Evolutionary conservation across 805 yeast genomes (phyloP).

Genomic region (Starmerella floricola): DNA sequence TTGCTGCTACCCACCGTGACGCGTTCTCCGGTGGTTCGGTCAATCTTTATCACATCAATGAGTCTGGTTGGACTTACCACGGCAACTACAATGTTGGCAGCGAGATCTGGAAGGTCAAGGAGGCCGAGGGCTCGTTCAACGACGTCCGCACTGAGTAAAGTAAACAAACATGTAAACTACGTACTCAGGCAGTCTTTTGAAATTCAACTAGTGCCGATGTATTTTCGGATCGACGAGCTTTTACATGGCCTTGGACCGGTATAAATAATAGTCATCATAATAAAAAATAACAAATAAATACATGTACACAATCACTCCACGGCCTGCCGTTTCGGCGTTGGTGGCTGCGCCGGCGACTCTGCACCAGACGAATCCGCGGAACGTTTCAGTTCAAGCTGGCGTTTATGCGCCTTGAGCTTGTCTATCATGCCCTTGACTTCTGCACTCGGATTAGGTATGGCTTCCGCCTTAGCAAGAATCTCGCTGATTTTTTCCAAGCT

Average conservation of each 20-base stretch:
- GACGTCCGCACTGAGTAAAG: constrained; percentile 39
- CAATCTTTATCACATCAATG: constrained; percentile 85
- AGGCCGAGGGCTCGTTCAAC: constrained; percentile 76
- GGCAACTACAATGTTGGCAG: constrained; percentile 91
- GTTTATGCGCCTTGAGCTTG: constrained; percentile 28
- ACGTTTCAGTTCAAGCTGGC: constrained; percentile 20
- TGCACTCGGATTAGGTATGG: constrained; percentile 29
- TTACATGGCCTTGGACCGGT: too few relatives aligned
- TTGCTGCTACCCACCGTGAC: constrained; percentile 97
- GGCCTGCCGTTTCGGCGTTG: constrained; percentile 15
- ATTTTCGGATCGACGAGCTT: too few relatives aligned
- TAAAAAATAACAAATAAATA: background rate
- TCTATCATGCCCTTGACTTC: constrained; percentile 28
- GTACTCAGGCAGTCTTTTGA: too few relatives aligned
- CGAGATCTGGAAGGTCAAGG: constrained; percentile 83
- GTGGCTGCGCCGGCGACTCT: constrained; percentile 1
- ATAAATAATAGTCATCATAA: too few relatives aligned
- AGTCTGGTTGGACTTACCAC: constrained; percentile 88
- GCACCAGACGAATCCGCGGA: constrained; percentile 5
- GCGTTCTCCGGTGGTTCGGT: constrained; percentile 96
- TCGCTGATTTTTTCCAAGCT: constrained; percentile 28
- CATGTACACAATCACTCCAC: constrained; percentile 8
- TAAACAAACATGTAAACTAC: too few relatives aligned
- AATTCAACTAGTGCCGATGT: too few relatives aligned
- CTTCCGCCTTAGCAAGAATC: constrained; percentile 29